Conservation (phyloP, 2,329 filamentous ascomycete species). For the Aspergillus sp. region DNA sequence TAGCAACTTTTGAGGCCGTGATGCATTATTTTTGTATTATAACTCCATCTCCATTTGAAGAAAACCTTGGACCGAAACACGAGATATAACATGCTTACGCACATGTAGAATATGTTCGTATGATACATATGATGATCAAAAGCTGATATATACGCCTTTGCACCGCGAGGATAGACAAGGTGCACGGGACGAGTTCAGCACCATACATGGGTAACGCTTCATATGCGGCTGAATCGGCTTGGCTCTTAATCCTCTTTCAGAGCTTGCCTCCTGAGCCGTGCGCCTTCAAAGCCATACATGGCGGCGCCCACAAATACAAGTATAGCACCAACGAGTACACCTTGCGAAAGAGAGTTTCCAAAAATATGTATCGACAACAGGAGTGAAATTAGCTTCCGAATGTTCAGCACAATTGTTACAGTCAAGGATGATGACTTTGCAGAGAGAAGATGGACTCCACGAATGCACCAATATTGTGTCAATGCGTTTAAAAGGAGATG, state of each 20-base stretch:
- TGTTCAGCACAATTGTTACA: slow-evolving; percentile 93
- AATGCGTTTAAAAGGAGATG: slow-evolving; percentile 59
- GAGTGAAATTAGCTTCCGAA: slow-evolving; percentile 89
- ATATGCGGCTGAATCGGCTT: background rate
- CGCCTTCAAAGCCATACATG: slow-evolving; percentile 76
- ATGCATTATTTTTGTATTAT: background rate
- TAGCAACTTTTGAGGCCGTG: background rate
- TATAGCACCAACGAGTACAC: slow-evolving; percentile 76
- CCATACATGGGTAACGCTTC: no score
- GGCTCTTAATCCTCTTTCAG: slow-evolving; percentile 20
- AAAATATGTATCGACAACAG: slow-evolving; percentile 92
- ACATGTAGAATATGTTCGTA: background rate
- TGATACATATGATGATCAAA: background rate
- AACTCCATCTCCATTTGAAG: background rate
- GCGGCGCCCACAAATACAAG: slow-evolving; percentile 91
- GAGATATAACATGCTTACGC: background rate
- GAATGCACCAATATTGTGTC: slow-evolving; percentile 93
- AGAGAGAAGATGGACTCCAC: slow-evolving; percentile 91
- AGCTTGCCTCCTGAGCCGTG: slow-evolving; percentile 30
- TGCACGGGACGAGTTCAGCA: no score
- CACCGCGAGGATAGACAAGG: background rate
- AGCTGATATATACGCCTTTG: background rate
- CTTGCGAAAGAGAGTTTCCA: slow-evolving; percentile 74
- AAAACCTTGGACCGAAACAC: background rate
- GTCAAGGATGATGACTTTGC: slow-evolving; percentile 87